These are phyloP conservation scores for Blastomyces gilchristii DNA, from an alignment of 2,329 filamentous ascomycete genomes.

Conservation along the genomic window DNA sequence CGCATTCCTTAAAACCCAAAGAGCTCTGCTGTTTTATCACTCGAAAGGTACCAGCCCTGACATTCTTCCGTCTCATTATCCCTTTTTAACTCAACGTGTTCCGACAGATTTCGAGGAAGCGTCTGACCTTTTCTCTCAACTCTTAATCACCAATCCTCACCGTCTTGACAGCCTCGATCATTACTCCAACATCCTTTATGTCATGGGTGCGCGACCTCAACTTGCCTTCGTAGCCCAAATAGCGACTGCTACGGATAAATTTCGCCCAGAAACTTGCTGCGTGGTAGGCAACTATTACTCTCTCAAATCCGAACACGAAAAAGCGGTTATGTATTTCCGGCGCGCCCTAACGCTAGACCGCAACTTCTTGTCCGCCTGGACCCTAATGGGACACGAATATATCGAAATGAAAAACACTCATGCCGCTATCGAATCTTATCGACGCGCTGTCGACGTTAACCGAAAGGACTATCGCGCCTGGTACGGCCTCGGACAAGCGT, in stretches of 20 bases:
- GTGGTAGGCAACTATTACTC: slow-evolving; percentile 98
- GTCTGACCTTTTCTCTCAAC: slow-evolving; percentile 54
- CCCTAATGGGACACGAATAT: slow-evolving; percentile 96
- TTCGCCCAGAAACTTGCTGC: slow-evolving; percentile 91
- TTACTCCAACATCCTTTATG: slow-evolving; percentile 95
- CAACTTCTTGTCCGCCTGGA: slow-evolving; percentile 90
- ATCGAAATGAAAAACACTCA: slow-evolving; percentile 98
- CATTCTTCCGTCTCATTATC: not conserved
- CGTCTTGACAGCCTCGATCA: slow-evolving; percentile 85
- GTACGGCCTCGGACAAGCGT: slow-evolving; percentile 95
- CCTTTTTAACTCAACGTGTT: slow-evolving; percentile 8
- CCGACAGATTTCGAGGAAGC: slow-evolving; percentile 51
- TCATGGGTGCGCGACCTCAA: slow-evolving; percentile 77
- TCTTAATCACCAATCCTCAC: slow-evolving; percentile 55
- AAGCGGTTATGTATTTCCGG: slow-evolving; percentile 95
- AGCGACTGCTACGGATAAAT: slow-evolving; percentile 85
- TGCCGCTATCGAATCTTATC: slow-evolving; percentile 92
- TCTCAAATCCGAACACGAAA: slow-evolving; percentile 87
- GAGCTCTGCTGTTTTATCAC: slow-evolving; percentile 80
- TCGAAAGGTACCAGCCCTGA: slow-evolving; percentile 49
- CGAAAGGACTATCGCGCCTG: slow-evolving; percentile 93
- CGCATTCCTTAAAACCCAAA: slow-evolving; percentile 81
- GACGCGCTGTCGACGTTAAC: slow-evolving; percentile 90
- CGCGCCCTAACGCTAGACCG: slow-evolving; percentile 83
- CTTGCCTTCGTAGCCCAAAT: slow-evolving; percentile 86